These are phyloP conservation scores for Mucor velutinosus DNA, from an alignment of 371 early-diverging fungal species.

Conservation along the genomic window DNA sequence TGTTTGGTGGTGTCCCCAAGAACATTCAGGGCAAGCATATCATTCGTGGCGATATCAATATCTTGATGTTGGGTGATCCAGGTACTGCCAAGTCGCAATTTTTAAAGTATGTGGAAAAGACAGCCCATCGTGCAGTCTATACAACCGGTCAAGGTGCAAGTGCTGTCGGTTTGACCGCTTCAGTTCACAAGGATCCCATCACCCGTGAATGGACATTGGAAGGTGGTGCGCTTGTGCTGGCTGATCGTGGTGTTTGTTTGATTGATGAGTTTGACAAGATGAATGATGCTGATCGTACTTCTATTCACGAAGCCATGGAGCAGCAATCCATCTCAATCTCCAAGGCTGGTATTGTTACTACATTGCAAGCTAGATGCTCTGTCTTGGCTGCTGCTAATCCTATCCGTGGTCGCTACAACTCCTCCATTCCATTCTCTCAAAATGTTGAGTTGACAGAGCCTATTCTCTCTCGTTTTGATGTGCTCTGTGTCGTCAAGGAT, in stretches of 20 bases:
- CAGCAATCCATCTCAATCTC: slow-evolving; percentile 99
- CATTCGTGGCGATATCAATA: slow-evolving; percentile 99
- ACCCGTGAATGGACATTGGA: slow-evolving; percentile 99
- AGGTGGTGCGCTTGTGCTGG: slow-evolving; percentile 99
- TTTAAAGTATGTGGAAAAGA: slow-evolving; percentile 96
- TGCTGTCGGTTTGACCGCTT: slow-evolving; percentile 99
- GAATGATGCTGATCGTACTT: slow-evolving; percentile 79
- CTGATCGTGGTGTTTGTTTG: slow-evolving; percentile 97
- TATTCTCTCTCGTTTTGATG: slow-evolving; percentile 99
- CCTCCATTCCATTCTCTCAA: slow-evolving; percentile 93
- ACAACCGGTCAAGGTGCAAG: slow-evolving; percentile 99
- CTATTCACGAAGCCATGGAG: slow-evolving; percentile 99
- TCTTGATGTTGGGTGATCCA: slow-evolving; percentile 98
- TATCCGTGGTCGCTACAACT: slow-evolving; percentile 95
- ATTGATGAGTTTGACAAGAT: slow-evolving; percentile 99
- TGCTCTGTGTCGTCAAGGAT: slow-evolving; percentile 99
- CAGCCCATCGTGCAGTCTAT: slow-evolving; percentile 96
- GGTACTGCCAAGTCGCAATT: slow-evolving; percentile 99
- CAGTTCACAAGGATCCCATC: slow-evolving; percentile 96
- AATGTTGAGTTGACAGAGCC: slow-evolving; percentile 99
- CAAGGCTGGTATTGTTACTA: slow-evolving; percentile 97
- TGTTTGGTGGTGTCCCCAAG: slow-evolving; percentile 98
- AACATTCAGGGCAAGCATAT: slow-evolving; percentile 91
- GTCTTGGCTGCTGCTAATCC: slow-evolving; percentile 99
- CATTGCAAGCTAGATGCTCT: slow-evolving; percentile 95